Base-by-base conservation (phyloP, 2,329 filamentous ascomycete genomes). In the Penicillium sp. region DNA sequence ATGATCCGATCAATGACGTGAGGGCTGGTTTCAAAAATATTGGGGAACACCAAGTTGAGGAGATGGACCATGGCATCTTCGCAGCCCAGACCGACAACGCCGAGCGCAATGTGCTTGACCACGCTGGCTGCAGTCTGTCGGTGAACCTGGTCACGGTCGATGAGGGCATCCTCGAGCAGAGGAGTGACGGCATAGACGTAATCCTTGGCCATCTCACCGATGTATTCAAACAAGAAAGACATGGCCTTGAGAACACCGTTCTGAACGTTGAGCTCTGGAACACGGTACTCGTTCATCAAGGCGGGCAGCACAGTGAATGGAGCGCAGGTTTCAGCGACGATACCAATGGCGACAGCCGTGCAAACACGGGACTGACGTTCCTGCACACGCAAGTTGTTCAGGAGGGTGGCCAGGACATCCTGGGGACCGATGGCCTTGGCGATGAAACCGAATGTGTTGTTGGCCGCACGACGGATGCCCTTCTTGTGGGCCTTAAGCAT, bases 401-500 rank as follows among this genome's bases (percentile, higher is more conserved):
- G 87, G 17, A 99, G 84, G 0, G 95, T 98, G 4, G 95, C 93
- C 61, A 99, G 83, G 28, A 99, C 95, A 82, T 99, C 95, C 79
- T 98, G 94, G 13, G 95, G 95, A 69, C 95, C 95, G 72, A 99
- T 99, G 63, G 95, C 95, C 81, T 99, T 99, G 76, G 95, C 95
- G 73, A 99, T 99, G 85, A 97, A 99, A 77, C 95, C 95, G 73
- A 99, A 99, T 0, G 95, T 99, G 83, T 99, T 99, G 86, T 99
- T 99, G 71, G 95, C 96, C 24, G 95, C 95, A 78, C 95, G 90
- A 68, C 95, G 91, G 70, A 99, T 99, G 68, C 95, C 96, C 85
- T 99, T 99, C 82, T 99, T 99, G 84, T 99, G 95, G 7, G 95
- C 95, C 81, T 99, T 99, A 73, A 99, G 87, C 95, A 99, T 99